Conservation (phyloP, 208 protist species). For the Trypanosoma melophagium region DNA sequence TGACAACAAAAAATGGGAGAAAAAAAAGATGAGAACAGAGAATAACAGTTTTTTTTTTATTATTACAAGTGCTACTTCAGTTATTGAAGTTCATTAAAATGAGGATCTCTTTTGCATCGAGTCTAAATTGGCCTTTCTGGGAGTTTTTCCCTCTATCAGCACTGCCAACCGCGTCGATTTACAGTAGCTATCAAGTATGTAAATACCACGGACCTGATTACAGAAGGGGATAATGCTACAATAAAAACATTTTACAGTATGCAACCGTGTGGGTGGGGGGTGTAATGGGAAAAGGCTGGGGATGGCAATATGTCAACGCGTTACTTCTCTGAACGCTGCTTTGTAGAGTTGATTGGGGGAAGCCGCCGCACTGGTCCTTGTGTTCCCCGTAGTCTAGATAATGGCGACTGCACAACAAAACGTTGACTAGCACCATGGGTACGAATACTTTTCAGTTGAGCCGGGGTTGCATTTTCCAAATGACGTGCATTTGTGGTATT, state of each 20-base stretch:
- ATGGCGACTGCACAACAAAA: not conserved
- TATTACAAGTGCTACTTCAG: too few relatives aligned
- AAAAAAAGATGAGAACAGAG: not conserved
- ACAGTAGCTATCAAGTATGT: not conserved
- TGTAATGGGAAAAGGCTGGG: too few relatives aligned
- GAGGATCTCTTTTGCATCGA: not conserved
- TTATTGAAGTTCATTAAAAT: too few relatives aligned
- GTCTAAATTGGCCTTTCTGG: not conserved
- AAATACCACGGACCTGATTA: too few relatives aligned
- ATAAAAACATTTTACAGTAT: too few relatives aligned
- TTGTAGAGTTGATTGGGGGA: constrained; percentile 20
- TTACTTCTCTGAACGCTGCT: constrained; percentile 2
- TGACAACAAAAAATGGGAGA: not conserved
- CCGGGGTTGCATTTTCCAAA: not conserved
- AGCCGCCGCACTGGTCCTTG: constrained; percentile 5
- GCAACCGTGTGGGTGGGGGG: too few relatives aligned
- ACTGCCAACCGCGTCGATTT: not conserved
- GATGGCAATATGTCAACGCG: too few relatives aligned
- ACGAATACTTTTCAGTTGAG: not conserved
- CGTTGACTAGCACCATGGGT: not conserved
- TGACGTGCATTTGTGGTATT: not conserved
- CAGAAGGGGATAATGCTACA: too few relatives aligned
- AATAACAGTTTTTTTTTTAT: not conserved
- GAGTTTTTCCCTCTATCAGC: constrained; percentile 7
- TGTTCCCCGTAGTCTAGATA: not conserved